Evolutionary conservation across 768 basidiomycete species (phyloP).

Genomic region (Tremella yokohamensis): DNA sequence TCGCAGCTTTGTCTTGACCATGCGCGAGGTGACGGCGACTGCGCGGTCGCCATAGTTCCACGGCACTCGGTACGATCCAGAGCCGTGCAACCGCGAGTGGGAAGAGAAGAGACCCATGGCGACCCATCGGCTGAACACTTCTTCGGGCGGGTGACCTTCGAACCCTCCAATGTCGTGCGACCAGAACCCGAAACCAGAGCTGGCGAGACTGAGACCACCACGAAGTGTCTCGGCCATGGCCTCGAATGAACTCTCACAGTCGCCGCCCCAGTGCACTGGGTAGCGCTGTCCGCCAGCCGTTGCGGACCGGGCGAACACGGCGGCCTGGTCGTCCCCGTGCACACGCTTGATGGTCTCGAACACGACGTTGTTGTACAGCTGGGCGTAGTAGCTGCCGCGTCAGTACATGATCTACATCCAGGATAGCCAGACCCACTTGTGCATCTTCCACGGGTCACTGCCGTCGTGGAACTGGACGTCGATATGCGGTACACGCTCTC

Average conservation of each 20-base stretch:
- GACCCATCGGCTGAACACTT: slow-evolving; percentile 72
- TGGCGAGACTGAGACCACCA: slow-evolving; percentile 62
- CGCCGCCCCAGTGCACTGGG: slow-evolving; percentile 55
- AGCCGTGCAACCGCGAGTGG: slow-evolving; percentile 70
- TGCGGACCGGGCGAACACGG: slow-evolving; percentile 66
- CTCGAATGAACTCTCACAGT: slow-evolving; percentile 72
- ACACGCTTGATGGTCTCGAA: slow-evolving; percentile 61
- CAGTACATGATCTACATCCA: not conserved
- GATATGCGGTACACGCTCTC: slow-evolving; percentile 69
- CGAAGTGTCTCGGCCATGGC: slow-evolving; percentile 73
- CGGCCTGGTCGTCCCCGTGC: slow-evolving; percentile 64
- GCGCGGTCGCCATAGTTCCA: slow-evolving; percentile 66
- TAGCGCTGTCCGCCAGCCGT: slow-evolving; percentile 64
- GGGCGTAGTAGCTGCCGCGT: slow-evolving; percentile 56
- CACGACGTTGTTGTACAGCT: slow-evolving; percentile 68
- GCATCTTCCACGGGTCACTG: slow-evolving; percentile 65
- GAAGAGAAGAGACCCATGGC: slow-evolving; percentile 73
- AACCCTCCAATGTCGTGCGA: slow-evolving; percentile 77
- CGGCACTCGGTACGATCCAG: slow-evolving; percentile 69
- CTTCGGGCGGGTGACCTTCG: slow-evolving; percentile 67
- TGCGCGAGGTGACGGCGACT: slow-evolving; percentile 52
- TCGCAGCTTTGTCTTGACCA: slow-evolving; percentile 64
- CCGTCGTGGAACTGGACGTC: slow-evolving; percentile 64
- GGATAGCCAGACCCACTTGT: slow-evolving; percentile 55
- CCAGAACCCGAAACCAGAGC: slow-evolving; percentile 68